These are phyloP conservation scores for Naumovozyma castellii DNA, from an alignment of 805 yeast genomes.

Conservation along the genomic window DNA sequence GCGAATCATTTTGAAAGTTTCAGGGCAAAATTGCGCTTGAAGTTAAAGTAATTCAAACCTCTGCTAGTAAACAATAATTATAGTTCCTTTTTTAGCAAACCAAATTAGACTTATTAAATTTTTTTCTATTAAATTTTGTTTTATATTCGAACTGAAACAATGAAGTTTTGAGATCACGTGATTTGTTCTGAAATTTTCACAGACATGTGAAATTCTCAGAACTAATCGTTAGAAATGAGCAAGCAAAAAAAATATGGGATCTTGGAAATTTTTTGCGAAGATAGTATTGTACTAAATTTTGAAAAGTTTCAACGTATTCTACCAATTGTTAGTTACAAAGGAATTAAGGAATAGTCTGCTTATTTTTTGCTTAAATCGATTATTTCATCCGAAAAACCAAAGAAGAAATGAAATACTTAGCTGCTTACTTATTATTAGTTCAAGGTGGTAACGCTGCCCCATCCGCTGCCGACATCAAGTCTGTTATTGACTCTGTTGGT, in stretches of 20 bases:
- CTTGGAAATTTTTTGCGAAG: constrained; percentile 1
- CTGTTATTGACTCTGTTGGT: constrained; percentile 70
- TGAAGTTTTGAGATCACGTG: neutral
- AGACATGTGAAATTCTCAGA: constrained; percentile 6
- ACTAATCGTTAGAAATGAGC: constrained; percentile 13
- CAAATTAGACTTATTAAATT: too few species aligned
- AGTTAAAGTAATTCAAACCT: too few species aligned
- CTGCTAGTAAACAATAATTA: too few species aligned
- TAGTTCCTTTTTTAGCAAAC: too few species aligned
- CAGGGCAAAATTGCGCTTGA: too few species aligned
- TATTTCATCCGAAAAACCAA: constrained; percentile 19
- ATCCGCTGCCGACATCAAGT: constrained; percentile 93
- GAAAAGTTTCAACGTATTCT: neutral
- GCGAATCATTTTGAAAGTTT: too few species aligned
- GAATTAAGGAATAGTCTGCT: constrained; percentile 30
- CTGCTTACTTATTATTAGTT: constrained; percentile 83
- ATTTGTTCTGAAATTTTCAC: constrained; percentile 2
- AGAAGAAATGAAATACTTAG: constrained; percentile 75
- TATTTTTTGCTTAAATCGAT: constrained; percentile 27
- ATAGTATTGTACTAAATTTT: too few species aligned
- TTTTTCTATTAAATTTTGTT: too few species aligned
- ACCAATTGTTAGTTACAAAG: neutral
- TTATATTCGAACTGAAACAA: too few species aligned
- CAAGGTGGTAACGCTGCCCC: constrained; percentile 87
- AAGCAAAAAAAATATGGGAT: too few species aligned